Evolutionary conservation across 768 basidiomycete genomes (phyloP), one percentile per base, ranked within the genome.

Genomic region (Pholiota microspora): DNA sequence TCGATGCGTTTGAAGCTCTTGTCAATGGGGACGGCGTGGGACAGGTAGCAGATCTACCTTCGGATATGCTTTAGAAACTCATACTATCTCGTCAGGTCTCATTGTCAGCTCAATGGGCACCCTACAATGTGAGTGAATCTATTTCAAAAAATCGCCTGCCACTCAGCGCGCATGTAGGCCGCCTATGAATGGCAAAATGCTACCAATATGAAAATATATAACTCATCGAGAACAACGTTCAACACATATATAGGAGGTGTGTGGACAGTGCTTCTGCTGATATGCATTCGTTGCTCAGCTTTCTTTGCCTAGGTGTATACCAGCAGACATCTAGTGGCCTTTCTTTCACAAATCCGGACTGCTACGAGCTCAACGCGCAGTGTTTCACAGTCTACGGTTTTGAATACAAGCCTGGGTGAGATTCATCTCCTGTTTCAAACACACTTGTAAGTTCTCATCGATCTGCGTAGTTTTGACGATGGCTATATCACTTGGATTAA

Each of bases 281-380:
- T n/a, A n/a, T n/a, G n/a, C n/a, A n/a, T n/a, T n/a, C n/a, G n/a
- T n/a, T n/a, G n/a, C n/a, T n/a, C n/a, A n/a, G n/a, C n/a, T n/a
- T n/a, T n/a, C 8, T 46, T 13, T 28, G 8, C 32, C 8, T 7
- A 68, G 66, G 67, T 25, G 79, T 76, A 7, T 80, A 80, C 59
- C 92, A 93, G 64, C 86, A 92, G 68, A 85, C 88, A 21, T 84
- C 87, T 1, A 89, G 87, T 18, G 85, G 80, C 12, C 71, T 92
- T 9, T 79, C 84, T 0, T 61, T 69, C 1, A 88, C 86, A 4
- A 77, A 92, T 63, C 82, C 81, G 65, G 53, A 71, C 27, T 90
- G 89, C 69, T 94, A 93, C 66, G 81, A 84, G 68, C 56, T 64
- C 7, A 57, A 51, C 3, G 56, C 49, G 10, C 69, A 67, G 2